Conservation (phyloP, 2,329 filamentous ascomycete species). For the Thelonectria blattea region DNA sequence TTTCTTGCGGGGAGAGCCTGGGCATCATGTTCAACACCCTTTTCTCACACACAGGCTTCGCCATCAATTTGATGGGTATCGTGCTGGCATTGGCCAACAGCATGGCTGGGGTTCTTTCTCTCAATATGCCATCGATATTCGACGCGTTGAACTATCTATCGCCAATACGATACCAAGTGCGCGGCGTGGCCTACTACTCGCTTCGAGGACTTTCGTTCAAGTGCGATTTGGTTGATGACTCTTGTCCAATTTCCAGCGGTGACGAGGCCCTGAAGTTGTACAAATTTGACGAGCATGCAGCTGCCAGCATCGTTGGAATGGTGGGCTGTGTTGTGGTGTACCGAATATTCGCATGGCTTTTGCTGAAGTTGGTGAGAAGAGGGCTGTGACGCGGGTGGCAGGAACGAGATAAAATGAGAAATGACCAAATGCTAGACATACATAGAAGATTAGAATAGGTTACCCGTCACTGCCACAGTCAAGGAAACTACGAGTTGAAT, state of each 20-base stretch:
- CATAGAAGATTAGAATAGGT: no score
- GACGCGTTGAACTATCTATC: constrained; percentile 71
- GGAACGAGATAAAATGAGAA: neutral
- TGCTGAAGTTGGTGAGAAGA: neutral
- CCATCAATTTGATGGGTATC: constrained; percentile 72
- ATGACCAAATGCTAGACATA: neutral
- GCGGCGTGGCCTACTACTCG: constrained; percentile 69
- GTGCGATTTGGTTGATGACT: constrained; percentile 48
- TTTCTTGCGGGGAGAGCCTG: constrained; percentile 75
- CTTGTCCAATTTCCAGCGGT: constrained; percentile 41
- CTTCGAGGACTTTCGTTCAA: constrained; percentile 64
- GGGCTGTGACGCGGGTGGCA: neutral
- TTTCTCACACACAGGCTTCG: constrained; percentile 74
- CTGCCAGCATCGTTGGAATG: neutral
- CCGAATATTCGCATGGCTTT: neutral
- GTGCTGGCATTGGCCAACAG: constrained; percentile 71
- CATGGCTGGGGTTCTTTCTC: constrained; percentile 73
- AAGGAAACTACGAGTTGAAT: no score
- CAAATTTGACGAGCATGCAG: neutral
- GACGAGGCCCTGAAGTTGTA: neutral
- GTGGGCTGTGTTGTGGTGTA: neutral
- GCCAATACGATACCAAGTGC: constrained; percentile 71
- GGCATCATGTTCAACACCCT: constrained; percentile 81
- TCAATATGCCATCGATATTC: constrained; percentile 69
- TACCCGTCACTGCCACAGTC: no score